A percentile compares a stretch with the other conserved stretches of the same genome.
Conservation (phyloP, 2,329 filamentous ascomycete genomes). For the Colletotrichum lindemuthianum region DNA sequence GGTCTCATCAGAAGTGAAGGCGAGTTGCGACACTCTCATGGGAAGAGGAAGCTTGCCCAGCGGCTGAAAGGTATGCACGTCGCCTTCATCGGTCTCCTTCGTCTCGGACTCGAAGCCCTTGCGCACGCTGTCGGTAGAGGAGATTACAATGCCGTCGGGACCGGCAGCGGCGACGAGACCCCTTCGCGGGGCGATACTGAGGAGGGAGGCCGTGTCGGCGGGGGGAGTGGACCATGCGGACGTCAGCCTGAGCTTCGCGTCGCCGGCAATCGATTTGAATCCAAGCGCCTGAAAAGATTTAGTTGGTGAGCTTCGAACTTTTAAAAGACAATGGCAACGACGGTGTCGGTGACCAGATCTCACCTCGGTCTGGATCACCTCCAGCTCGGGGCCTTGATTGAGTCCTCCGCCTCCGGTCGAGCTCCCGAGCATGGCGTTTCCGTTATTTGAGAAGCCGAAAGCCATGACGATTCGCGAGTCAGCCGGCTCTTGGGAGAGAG, state of each 20-base stretch:
- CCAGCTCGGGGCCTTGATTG: slow-evolving; percentile 71
- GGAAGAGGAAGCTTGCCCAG: slow-evolving; percentile 78
- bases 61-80: slow-evolving; percentile 77
- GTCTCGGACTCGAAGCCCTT: slow-evolving; percentile 72
- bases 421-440: slow-evolving; percentile 54
- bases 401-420: slow-evolving; percentile 50
- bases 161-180: slow-evolving; percentile 89
- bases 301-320: slow-evolving; percentile 35
- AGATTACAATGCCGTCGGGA: slow-evolving; percentile 80
- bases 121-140: slow-evolving; percentile 80
- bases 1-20: slow-evolving; percentile 90
- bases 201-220: slow-evolving; percentile 79
- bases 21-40: slow-evolving; percentile 84
- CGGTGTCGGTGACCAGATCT: slow-evolving; percentile 40
- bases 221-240: slow-evolving; percentile 82
- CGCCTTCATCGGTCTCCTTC: slow-evolving; percentile 67
- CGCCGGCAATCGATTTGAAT: slow-evolving; percentile 82
- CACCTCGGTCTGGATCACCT: slow-evolving; percentile 86
- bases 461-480: slow-evolving; percentile 64
- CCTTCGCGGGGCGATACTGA: slow-evolving; percentile 82
- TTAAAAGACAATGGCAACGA: slow-evolving; percentile 28
- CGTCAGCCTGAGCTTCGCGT: slow-evolving; percentile 84
- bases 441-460: slow-evolving; percentile 65
- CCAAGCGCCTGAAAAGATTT: slow-evolving; percentile 69
- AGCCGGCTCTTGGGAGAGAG: slow-evolving; percentile 41